Conservation (phyloP, 108 stramenopile species). For the Mediolabrus comicus region DNA sequence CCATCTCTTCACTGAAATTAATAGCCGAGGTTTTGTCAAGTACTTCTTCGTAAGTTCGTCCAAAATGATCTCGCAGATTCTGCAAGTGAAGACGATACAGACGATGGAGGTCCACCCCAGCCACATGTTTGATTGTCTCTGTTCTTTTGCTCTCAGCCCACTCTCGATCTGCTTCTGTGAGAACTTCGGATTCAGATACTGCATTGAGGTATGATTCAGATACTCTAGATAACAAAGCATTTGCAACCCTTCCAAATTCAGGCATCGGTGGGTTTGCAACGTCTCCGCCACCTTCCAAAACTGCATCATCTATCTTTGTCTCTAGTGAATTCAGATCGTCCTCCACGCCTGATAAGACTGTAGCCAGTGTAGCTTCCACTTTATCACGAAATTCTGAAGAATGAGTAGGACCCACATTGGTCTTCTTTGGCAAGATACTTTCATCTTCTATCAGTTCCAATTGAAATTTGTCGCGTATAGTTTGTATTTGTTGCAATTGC, state of each 20-base stretch:
- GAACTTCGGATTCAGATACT: conserved; percentile 3
- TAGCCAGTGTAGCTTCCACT: conserved; percentile 13
- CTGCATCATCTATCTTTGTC: conserved; percentile 39
- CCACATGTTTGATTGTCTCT: conserved; percentile 20
- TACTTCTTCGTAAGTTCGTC: conserved; percentile 26
- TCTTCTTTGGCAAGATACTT: neutral
- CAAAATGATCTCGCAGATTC: conserved; percentile 48
- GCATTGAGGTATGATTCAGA: conserved; percentile 11
- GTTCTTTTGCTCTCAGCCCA: conserved; percentile 29
- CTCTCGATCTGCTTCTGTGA: conserved; percentile 19
- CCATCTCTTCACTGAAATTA: conserved; percentile 36
- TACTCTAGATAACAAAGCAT: conserved; percentile 34
- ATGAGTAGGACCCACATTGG: neutral
- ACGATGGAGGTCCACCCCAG: conserved; percentile 25
- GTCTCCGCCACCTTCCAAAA: conserved; percentile 22
- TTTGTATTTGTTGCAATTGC: neutral
- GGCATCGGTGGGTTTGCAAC: conserved; percentile 30
- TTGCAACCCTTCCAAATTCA: conserved; percentile 51
- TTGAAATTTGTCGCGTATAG: neutral
- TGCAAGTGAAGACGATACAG: conserved; percentile 38
- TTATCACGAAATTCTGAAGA: conserved; percentile 8
- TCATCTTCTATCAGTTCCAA: neutral
- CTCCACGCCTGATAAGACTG: conserved; percentile 11
- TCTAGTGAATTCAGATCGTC: conserved; percentile 24
- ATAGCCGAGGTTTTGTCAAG: conserved; percentile 44